A percentile compares a stretch with the other conserved stretches of the same genome.
phyloP scores from a whole-genome alignment of 345 rosid species.

The Gossypium arboreum region DNA sequence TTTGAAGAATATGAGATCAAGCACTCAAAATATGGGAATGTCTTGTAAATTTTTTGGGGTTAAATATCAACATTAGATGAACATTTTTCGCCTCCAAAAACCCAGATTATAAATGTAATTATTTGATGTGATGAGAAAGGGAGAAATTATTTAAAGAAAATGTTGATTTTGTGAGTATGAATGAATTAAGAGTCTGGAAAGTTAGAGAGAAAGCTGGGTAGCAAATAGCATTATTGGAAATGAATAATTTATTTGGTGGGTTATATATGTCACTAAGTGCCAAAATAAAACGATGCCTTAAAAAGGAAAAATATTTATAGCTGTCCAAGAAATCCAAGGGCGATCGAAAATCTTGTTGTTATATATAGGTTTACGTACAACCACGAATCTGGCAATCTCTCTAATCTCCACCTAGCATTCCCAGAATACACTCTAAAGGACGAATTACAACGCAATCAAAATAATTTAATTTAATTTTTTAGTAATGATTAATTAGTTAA shows the following conservation, averaged over 20 bases:
- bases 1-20: not conserved
- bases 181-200: not conserved
- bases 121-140: too few species aligned
- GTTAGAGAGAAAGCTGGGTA: not conserved
- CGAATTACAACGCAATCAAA: not conserved
- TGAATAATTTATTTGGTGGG: not conserved
- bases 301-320: not conserved
- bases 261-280: not conserved
- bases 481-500: too few species aligned
- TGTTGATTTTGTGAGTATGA: not conserved
- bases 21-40: not conserved
- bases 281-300: not conserved
- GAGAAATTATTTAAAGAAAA: not conserved
- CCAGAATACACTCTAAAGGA: constrained; percentile 2
- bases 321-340: not conserved
- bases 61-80: too few species aligned
- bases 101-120: too few species aligned
- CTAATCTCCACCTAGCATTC: constrained; percentile 18
- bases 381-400: constrained; percentile 22
- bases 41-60: not conserved
- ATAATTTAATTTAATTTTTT: not conserved
- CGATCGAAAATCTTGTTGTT: not conserved
- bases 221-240: constrained; percentile 7
- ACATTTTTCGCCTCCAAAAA: too few species aligned
- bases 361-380: constrained; percentile 1